These are phyloP conservation scores for Aspergillus sp. DNA, from an alignment of 2,329 filamentous ascomycete species.

Conservation along the genomic window DNA sequence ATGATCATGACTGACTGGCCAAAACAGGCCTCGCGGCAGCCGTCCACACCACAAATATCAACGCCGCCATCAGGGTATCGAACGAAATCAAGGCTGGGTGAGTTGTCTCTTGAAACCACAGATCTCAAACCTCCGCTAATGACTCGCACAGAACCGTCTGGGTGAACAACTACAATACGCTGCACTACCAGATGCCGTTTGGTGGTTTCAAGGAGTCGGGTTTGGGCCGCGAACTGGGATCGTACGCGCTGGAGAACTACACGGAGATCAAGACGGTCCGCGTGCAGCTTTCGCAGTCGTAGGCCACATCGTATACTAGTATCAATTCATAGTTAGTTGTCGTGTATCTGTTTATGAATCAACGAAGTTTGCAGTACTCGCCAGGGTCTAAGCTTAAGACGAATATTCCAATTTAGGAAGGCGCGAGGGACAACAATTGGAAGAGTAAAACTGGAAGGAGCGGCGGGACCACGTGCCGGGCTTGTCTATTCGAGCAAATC, in stretches of 20 bases:
- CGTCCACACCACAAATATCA: conserved; percentile 74
- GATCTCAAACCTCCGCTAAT: conserved; percentile 1
- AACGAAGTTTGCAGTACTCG: too few relatives aligned
- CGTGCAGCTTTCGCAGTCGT: not conserved
- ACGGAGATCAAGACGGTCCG: conserved; percentile 44
- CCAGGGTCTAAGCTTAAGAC: too few relatives aligned
- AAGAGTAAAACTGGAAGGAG: too few relatives aligned
- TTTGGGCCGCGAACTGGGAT: conserved; percentile 43
- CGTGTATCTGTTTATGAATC: too few relatives aligned
- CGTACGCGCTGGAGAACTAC: conserved; percentile 45
- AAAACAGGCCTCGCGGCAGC: conserved; percentile 72
- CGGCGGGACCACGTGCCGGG: too few relatives aligned
- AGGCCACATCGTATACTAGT: not conserved
- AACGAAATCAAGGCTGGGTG: conserved; percentile 56
- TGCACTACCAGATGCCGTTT: conserved; percentile 42
- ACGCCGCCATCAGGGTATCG: conserved; percentile 75
- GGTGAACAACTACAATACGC: conserved; percentile 70
- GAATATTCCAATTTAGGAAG: too few relatives aligned
- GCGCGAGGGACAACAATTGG: too few relatives aligned
- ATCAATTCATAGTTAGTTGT: not conserved
- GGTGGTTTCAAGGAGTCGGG: conserved; percentile 46
- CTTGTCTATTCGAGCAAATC: too few relatives aligned
- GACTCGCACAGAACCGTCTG: conserved; percentile 51
- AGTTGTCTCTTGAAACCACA: conserved; percentile 49
- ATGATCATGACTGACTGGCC: conserved; percentile 36